Conservation (phyloP, 1,139 yeast genomes). For the Pichia kudriavzevii region DNA sequence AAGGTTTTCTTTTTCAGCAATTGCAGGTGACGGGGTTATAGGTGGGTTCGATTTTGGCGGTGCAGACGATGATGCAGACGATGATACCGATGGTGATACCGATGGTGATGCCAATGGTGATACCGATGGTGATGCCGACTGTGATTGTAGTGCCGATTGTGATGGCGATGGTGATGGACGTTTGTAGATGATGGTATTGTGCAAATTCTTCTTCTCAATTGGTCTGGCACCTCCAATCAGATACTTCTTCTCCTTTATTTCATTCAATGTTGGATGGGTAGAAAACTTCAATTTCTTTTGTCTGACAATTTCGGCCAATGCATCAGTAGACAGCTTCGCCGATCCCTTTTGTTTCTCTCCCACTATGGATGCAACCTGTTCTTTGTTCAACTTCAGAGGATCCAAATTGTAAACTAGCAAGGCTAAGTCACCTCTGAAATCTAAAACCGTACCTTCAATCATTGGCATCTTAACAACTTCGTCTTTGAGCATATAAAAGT, state of each 20-base stretch:
- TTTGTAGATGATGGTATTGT: slow-evolving; percentile 15
- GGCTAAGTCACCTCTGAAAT: slow-evolving; percentile 53
- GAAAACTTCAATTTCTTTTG: slow-evolving; percentile 11
- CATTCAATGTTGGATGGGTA: slow-evolving; percentile 10
- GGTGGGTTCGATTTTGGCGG: neutral
- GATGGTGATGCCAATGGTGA: neutral
- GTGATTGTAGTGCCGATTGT: slow-evolving; percentile 1
- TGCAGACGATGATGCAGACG: no score
- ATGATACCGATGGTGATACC: no score
- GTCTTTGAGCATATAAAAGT: slow-evolving; percentile 46
- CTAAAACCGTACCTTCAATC: slow-evolving; percentile 50
- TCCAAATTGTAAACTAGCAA: slow-evolving; percentile 28
- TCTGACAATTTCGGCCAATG: slow-evolving; percentile 7
- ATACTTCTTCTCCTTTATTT: slow-evolving; percentile 5
- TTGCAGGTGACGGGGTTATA: neutral
- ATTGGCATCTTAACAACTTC: slow-evolving; percentile 52
- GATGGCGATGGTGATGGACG: slow-evolving; percentile 11
- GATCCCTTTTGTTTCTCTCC: neutral
- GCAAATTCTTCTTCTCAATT: slow-evolving; percentile 7
- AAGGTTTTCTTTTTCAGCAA: neutral
- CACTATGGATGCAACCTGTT: neutral
- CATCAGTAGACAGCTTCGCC: slow-evolving; percentile 9
- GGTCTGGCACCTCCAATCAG: slow-evolving; percentile 10
- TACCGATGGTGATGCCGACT: slow-evolving; percentile 5
- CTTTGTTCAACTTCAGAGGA: neutral